These are phyloP conservation scores for Nannochloris sp. DNA, from an alignment of 139 green algal genomes.

Conservation along the genomic window DNA sequence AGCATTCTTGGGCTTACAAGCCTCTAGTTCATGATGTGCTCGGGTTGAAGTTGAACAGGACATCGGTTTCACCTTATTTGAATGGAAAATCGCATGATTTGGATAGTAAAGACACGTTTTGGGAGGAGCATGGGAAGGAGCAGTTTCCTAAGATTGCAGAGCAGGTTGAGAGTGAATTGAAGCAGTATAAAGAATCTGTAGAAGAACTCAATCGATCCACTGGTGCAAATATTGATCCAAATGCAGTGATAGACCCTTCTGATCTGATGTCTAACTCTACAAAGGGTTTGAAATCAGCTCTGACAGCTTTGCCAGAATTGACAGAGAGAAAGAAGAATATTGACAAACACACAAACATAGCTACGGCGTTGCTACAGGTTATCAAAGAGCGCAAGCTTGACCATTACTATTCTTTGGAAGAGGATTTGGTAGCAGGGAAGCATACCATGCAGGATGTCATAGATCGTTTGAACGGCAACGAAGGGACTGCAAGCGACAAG, in stretches of 20 bases:
- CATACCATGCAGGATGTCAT: constrained; percentile 48
- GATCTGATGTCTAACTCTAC: constrained; percentile 48
- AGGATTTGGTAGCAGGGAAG: constrained; percentile 80
- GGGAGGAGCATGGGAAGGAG: constrained; percentile 53
- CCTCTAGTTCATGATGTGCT: constrained; percentile 96
- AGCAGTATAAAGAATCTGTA: constrained; percentile 80
- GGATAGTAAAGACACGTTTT: constrained; percentile 73
- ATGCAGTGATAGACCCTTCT: constrained; percentile 14
- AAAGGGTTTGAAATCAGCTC: constrained; percentile 68
- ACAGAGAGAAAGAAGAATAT: constrained; percentile 79
- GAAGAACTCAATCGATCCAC: constrained; percentile 85
- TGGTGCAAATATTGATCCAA: constrained; percentile 31
- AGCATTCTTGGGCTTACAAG: constrained; percentile 95
- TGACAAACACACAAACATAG: constrained; percentile 99
- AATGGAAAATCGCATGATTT: constrained; percentile 70
- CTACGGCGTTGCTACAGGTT: constrained; percentile 66
- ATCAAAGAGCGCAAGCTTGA: constrained; percentile 88
- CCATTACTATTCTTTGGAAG: constrained; percentile 67
- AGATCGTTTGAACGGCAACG: constrained; percentile 37
- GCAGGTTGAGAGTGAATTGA: constrained; percentile 64
- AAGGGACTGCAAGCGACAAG: constrained; percentile 72
- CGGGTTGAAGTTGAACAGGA: constrained; percentile 79
- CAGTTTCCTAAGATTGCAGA: constrained; percentile 74
- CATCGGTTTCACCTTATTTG: constrained; percentile 17
- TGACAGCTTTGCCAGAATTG: constrained; percentile 62